Conservation (phyloP, 768 basidiomycete species). For the Lentinula sp. region DNA sequence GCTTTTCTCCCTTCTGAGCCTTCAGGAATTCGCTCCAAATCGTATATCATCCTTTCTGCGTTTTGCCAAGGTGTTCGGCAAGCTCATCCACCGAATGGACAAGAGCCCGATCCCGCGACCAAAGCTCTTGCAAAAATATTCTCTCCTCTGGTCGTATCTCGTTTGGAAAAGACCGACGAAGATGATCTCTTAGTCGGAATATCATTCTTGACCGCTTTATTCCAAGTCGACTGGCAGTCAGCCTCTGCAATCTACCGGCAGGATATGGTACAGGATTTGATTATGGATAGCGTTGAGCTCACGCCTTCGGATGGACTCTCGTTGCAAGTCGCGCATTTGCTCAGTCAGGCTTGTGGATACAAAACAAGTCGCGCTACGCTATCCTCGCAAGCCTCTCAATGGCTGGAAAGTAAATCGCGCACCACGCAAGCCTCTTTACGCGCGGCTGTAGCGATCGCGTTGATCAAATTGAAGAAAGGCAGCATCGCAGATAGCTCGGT, state of each 20-base stretch:
- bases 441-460: conserved; percentile 63
- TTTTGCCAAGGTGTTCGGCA: conserved; percentile 57
- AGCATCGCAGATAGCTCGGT: conserved; percentile 39
- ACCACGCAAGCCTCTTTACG: conserved; percentile 44
- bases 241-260: conserved; percentile 60
- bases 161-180: conserved; percentile 49
- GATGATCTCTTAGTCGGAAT: conserved; percentile 45
- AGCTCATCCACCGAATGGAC: conserved; percentile 26
- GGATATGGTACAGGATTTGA: conserved; percentile 56
- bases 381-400: conserved; percentile 47
- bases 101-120: conserved; percentile 40
- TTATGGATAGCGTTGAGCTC: conserved; percentile 71
- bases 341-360: conserved; percentile 73
- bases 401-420: conserved; percentile 60
- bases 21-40: conserved; percentile 51
- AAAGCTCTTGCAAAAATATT: conserved; percentile 46
- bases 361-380: conserved; percentile 64
- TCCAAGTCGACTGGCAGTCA: conserved; percentile 72
- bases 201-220: conserved; percentile 70
- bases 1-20: conserved; percentile 47
- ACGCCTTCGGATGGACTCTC: conserved; percentile 41
- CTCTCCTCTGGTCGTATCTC: conserved; percentile 38
- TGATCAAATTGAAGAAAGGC: conserved; percentile 73
- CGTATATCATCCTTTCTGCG: conserved; percentile 62
- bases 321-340: conserved; percentile 62